Percentiles rank a stretch among this genome's conserved stretches.
These are phyloP conservation scores for Candida takata DNA, from an alignment of 805 yeast genomes.

Conservation along the genomic window DNA sequence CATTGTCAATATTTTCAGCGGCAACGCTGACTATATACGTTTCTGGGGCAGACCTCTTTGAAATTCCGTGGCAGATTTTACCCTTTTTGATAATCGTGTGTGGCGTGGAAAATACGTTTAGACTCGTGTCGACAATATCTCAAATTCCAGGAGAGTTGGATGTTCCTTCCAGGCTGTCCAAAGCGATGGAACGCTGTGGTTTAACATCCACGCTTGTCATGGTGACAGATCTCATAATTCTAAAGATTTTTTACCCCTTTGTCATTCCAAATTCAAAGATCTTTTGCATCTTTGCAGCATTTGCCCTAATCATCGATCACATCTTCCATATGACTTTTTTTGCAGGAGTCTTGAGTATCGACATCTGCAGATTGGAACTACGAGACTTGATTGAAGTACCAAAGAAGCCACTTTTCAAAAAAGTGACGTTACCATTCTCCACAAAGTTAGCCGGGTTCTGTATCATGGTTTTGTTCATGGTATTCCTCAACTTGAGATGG, in stretches of 20 bases:
- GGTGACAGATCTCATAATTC: conserved; percentile 21
- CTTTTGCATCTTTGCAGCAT: conserved; percentile 38
- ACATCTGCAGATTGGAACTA: conserved; percentile 55
- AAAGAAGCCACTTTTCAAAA: conserved; percentile 2
- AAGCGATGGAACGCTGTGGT: conserved; percentile 31
- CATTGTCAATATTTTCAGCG: conserved; percentile 35
- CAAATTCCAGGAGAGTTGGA: conserved; percentile 36
- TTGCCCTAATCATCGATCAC: conserved; percentile 52
- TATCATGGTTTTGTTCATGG: conserved; percentile 19
- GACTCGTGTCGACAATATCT: conserved; percentile 35
- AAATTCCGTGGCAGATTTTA: conserved; percentile 34
- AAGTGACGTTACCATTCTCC: conserved; percentile 30
- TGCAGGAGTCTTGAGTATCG: conserved; percentile 59
- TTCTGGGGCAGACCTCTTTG: conserved; percentile 28
- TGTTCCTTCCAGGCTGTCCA: conserved; percentile 30
- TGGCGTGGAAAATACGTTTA: conserved; percentile 41
- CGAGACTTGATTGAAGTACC: conserved; percentile 37
- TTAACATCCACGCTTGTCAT: conserved; percentile 33
- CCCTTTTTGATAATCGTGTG: conserved; percentile 36
- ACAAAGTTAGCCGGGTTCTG: conserved; percentile 26
- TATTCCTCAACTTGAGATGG: conserved; percentile 31
- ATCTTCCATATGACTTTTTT: conserved; percentile 57
- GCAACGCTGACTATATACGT: conserved; percentile 35
- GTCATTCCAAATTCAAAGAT: conserved; percentile 30
- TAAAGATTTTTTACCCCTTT: conserved; percentile 24